Percentiles rank a stretch among this genome's conserved stretches.
phyloP scores from a whole-genome alignment of 2,329 filamentous ascomycete species.

The Stemphylium lycopersici region DNA sequence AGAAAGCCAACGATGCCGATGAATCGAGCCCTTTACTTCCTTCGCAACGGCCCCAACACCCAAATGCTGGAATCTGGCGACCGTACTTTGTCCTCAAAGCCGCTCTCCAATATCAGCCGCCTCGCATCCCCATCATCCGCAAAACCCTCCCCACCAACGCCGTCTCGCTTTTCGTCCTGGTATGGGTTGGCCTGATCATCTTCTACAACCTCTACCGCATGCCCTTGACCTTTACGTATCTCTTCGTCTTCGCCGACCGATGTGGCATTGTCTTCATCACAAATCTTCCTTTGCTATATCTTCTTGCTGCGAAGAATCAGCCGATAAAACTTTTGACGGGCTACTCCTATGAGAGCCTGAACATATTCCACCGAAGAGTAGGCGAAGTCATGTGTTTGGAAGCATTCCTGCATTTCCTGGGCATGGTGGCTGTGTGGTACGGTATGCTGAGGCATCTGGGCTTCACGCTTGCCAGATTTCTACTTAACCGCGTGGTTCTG shows the following conservation, averaged over 20 bases:
- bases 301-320: conserved; percentile 71
- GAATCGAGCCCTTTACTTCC: conserved; percentile 46
- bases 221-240: conserved; percentile 55
- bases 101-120: conserved; percentile 63
- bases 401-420: conserved; percentile 61
- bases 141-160: conserved; percentile 64
- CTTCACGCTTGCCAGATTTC: conserved; percentile 57
- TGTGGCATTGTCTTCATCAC: conserved; percentile 60
- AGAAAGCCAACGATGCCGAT: conserved; percentile 24
- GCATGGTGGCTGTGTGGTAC: conserved; percentile 64
- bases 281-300: conserved; percentile 63
- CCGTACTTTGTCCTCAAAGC: conserved; percentile 36
- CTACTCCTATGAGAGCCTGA: conserved; percentile 69
- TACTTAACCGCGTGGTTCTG: conserved; percentile 60
- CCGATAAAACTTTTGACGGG: conserved; percentile 66
- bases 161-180: conserved; percentile 59
- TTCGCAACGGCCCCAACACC: conserved; percentile 1
- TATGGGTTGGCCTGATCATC: conserved; percentile 61
- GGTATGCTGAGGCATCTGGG: conserved; percentile 58
- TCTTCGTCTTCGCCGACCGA: conserved; percentile 65
- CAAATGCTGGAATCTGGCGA: conserved; percentile 14
- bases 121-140: conserved; percentile 62
- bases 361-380: conserved; percentile 68
- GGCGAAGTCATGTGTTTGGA: conserved; percentile 68
- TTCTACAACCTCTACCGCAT: conserved; percentile 64